These are phyloP conservation scores for Alloteropsis angusta DNA, from an alignment of 202 grass and related monocot genomes.

Conservation along the genomic window DNA sequence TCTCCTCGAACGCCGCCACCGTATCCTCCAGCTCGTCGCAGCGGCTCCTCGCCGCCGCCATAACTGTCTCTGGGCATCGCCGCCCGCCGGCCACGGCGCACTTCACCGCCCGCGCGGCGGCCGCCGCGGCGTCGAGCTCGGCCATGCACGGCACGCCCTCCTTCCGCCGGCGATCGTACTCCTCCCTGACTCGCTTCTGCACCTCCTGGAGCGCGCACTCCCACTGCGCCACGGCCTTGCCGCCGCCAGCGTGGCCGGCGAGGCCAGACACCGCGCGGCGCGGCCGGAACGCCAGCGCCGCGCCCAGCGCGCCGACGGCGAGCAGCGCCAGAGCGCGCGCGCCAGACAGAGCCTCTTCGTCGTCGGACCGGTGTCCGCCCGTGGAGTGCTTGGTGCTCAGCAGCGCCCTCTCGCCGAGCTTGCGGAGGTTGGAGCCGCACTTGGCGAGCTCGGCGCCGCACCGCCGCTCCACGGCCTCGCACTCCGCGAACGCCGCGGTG, in stretches of 20 bases:
- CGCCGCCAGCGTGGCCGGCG: neutral
- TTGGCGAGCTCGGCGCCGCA: constrained; percentile 66
- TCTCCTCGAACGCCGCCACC: constrained; percentile 32
- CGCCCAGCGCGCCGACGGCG: constrained; percentile 32
- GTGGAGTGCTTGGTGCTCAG: neutral
- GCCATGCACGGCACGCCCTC: constrained; percentile 44
- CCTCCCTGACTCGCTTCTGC: constrained; percentile 57
- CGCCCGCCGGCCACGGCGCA: neutral
- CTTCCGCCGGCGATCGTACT: constrained; percentile 61
- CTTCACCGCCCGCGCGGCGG: constrained; percentile 13
- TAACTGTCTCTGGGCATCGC: neutral
- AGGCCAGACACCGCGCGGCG: constrained; percentile 15
- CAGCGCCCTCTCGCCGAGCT: constrained; percentile 50
- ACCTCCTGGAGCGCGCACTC: constrained; percentile 47
- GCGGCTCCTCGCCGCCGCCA: constrained; percentile 10
- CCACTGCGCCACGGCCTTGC: constrained; percentile 35
- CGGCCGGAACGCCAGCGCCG: constrained; percentile 45
- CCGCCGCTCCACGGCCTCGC: constrained; percentile 57
- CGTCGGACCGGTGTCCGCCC: neutral
- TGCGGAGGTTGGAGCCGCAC: constrained; percentile 60
- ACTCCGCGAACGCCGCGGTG: constrained; percentile 29
- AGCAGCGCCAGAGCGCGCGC: constrained; percentile 44
- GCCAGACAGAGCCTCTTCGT: constrained; percentile 41
- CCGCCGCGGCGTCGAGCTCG: constrained; percentile 52
- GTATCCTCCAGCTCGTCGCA: constrained; percentile 54